These are phyloP conservation scores for Monilinia vaccinii-corymbosi DNA, from an alignment of 2,329 filamentous ascomycete genomes.

Conservation along the genomic window DNA sequence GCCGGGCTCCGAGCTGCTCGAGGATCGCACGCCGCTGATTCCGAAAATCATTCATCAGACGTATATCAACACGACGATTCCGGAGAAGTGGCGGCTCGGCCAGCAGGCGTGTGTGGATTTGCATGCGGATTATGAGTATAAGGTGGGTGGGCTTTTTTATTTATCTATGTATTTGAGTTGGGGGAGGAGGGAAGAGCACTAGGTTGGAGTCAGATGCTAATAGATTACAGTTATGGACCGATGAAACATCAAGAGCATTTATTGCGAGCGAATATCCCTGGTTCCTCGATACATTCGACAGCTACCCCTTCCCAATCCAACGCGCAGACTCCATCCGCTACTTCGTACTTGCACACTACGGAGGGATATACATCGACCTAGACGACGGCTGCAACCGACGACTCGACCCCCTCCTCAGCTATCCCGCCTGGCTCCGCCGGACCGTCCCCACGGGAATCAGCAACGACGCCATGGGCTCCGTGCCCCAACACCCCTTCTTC, in stretches of 20 bases:
- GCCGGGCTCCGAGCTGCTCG: slow-evolving; percentile 50
- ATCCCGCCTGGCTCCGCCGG: slow-evolving; percentile 61
- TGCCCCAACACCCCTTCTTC: slow-evolving; percentile 68
- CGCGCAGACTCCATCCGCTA: slow-evolving; percentile 72
- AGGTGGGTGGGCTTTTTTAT: too few relatives aligned
- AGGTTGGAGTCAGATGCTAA: slow-evolving; percentile 1
- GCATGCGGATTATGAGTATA: slow-evolving; percentile 66
- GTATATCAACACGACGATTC: slow-evolving; percentile 62
- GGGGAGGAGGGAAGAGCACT: background rate
- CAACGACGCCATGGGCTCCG: slow-evolving; percentile 70
- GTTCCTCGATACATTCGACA: slow-evolving; percentile 67
- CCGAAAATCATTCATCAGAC: slow-evolving; percentile 74
- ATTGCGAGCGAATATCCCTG: slow-evolving; percentile 67
- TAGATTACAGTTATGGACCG: slow-evolving; percentile 59
- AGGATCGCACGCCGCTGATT: slow-evolving; percentile 49
- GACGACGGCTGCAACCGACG: slow-evolving; percentile 39
- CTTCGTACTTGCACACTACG: slow-evolving; percentile 67
- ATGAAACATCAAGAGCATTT: slow-evolving; percentile 59
- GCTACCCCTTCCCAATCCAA: slow-evolving; percentile 67
- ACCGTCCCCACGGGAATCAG: slow-evolving; percentile 71
- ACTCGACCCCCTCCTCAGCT: slow-evolving; percentile 54
- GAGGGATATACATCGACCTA: slow-evolving; percentile 73
- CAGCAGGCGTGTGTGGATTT: slow-evolving; percentile 59
- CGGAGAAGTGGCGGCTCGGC: slow-evolving; percentile 54
- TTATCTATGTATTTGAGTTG: background rate